Conservation (phyloP, 306 rosid species). For the Prunus kanzakura region DNA sequence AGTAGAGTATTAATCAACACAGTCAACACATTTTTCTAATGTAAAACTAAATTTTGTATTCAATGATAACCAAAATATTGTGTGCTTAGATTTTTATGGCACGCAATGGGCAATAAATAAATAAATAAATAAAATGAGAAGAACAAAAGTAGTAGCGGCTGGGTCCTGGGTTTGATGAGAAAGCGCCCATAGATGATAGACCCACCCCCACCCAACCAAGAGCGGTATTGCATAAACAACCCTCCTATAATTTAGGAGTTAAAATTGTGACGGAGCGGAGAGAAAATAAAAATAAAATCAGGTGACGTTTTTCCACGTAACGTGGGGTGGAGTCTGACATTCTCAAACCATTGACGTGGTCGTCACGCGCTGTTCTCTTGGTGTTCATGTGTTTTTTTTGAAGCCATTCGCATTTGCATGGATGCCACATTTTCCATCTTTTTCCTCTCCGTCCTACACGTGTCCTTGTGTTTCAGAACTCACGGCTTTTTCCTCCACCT, state of each 20-base stretch:
- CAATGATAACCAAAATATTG: too few relatives aligned
- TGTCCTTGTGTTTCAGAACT: background rate
- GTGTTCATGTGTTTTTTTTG: background rate
- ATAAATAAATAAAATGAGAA: background rate
- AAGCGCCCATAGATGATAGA: background rate
- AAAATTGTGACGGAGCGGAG: background rate
- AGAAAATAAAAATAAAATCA: background rate
- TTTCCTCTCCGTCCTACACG: background rate
- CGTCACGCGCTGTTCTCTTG: background rate
- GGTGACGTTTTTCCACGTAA: constrained; percentile 20
- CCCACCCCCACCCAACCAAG: too few relatives aligned
- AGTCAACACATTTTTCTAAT: too few relatives aligned
- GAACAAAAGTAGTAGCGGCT: background rate
- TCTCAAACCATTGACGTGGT: background rate
- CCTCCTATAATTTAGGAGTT: constrained; percentile 6
- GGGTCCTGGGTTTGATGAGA: background rate
- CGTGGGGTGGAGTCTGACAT: background rate
- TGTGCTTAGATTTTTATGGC: too few relatives aligned
- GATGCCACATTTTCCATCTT: background rate
- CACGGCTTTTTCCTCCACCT: background rate
- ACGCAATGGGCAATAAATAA: too few relatives aligned
- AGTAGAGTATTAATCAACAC: too few relatives aligned
- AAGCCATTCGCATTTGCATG: background rate
- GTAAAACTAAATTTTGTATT: too few relatives aligned
- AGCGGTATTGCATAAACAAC: background rate